Evolutionary conservation across 1,139 yeast species (phyloP).

Genomic region (Kodamaea plutei): DNA sequence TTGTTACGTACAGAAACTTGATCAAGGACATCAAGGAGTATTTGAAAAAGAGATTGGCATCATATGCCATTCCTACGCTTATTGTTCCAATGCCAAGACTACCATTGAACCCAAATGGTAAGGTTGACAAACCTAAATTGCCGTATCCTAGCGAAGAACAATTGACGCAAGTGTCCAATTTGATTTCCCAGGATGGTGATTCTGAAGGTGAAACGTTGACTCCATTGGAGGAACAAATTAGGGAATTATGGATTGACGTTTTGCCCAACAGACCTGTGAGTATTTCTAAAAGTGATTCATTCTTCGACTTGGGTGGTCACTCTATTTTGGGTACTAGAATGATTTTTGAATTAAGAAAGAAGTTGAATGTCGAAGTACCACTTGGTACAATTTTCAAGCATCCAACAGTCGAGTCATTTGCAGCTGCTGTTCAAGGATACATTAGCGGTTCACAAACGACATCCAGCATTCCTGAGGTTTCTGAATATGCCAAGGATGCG

Average conservation of each 20-base stretch:
- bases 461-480: conserved; percentile 16
- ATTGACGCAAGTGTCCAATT: conserved; percentile 60
- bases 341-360: conserved; percentile 88
- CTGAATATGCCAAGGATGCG: conserved; percentile 77
- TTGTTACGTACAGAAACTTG: conserved; percentile 70
- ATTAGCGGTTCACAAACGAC: conserved; percentile 32
- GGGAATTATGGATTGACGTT: conserved; percentile 80
- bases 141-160: conserved; percentile 94
- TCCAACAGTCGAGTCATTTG: conserved; percentile 80
- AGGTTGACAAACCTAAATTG: conserved; percentile 93
- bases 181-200: conserved; percentile 32
- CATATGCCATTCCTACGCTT: conserved; percentile 89
- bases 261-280: conserved; percentile 83
- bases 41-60: conserved; percentile 83
- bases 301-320: conserved; percentile 97
- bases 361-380: conserved; percentile 75
- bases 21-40: conserved; percentile 77
- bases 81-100: conserved; percentile 81
- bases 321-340: conserved; percentile 94
- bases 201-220: conserved; percentile 44
- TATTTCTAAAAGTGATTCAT: conserved; percentile 75
- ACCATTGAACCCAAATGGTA: conserved; percentile 97
- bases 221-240: conserved; percentile 61
- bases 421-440: conserved; percentile 62
- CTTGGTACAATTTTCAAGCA: conserved; percentile 83